Conservation (phyloP, 371 early-diverging fungal genomes). For the Mucor plumbeus region DNA sequence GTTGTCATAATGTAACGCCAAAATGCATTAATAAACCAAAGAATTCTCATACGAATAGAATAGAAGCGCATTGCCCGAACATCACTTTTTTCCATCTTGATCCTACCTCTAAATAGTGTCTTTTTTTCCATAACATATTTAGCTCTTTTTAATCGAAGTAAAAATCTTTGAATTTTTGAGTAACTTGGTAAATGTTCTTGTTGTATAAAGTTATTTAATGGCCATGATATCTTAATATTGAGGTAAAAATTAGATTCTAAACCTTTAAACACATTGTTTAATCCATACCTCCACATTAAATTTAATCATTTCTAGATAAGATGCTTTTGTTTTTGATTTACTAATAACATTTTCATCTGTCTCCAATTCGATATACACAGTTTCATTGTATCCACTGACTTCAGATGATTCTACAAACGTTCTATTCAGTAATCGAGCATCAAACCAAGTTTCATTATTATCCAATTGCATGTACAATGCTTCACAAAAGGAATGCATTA, state of each 20-base stretch:
- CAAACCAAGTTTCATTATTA: conserved; percentile 40
- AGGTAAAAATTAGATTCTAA: neutral
- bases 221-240: conserved; percentile 48
- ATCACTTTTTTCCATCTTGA: conserved; percentile 16
- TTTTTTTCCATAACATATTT: conserved; percentile 54
- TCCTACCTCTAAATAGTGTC: conserved; percentile 31
- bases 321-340: conserved; percentile 8
- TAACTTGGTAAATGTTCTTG: conserved; percentile 32
- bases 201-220: conserved; percentile 52
- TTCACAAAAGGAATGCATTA: conserved; percentile 53
- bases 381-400: conserved; percentile 23
- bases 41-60: conserved; percentile 46
- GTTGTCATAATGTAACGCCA: conserved; percentile 59
- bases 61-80: conserved; percentile 32
- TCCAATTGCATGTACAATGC: conserved; percentile 43
- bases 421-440: conserved; percentile 33
- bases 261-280: neutral
- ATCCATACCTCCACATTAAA: conserved; percentile 40
- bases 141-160: conserved; percentile 51
- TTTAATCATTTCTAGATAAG: conserved; percentile 33
- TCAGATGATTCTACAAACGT: conserved; percentile 39
- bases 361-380: conserved; percentile 20
- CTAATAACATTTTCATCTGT: neutral
- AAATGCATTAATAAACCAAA: conserved; percentile 58
- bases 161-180: conserved; percentile 36